Conservation (phyloP, 257 asterid species). For the Ocimum tenuiflorum region DNA sequence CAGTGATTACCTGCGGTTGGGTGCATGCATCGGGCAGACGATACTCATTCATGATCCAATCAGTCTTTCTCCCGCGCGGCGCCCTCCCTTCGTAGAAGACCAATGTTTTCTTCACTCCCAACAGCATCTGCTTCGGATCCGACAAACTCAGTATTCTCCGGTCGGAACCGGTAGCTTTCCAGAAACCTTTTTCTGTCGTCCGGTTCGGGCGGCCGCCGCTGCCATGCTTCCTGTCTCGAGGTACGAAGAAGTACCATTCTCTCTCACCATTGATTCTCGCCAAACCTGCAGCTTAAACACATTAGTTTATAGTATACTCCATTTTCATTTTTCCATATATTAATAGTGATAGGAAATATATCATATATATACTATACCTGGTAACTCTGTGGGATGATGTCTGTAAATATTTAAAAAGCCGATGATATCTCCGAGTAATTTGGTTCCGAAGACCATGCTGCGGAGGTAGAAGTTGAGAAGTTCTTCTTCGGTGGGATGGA, state of each 20-base stretch:
- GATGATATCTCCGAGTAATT: conserved; percentile 41
- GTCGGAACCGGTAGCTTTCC: conserved; percentile 92
- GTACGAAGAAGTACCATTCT: conserved; percentile 80
- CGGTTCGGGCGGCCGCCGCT: conserved; percentile 64
- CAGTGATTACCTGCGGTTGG: neutral
- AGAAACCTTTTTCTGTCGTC: conserved; percentile 59
- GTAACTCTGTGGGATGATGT: conserved; percentile 60
- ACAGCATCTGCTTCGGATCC: conserved; percentile 34
- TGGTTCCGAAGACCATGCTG: conserved; percentile 31
- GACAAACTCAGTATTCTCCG: conserved; percentile 34
- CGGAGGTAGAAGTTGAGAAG: conserved; percentile 59
- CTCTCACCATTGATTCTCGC: conserved; percentile 60
- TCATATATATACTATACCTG: neutral
- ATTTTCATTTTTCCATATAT: no score
- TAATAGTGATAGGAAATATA: neutral
- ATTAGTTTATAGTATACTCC: no score
- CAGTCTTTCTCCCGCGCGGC: conserved; percentile 69
- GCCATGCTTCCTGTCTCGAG: conserved; percentile 52
- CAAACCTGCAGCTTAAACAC: conserved; percentile 35
- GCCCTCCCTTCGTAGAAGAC: conserved; percentile 85
- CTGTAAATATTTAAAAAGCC: conserved; percentile 57
- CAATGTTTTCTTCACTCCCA: conserved; percentile 65
- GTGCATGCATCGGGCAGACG: conserved; percentile 47
- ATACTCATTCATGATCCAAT: conserved; percentile 83
- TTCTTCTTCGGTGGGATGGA: conserved; percentile 80